Conservation (phyloP, 139 green algal species). For the Tetradesmus obliquus region DNA sequence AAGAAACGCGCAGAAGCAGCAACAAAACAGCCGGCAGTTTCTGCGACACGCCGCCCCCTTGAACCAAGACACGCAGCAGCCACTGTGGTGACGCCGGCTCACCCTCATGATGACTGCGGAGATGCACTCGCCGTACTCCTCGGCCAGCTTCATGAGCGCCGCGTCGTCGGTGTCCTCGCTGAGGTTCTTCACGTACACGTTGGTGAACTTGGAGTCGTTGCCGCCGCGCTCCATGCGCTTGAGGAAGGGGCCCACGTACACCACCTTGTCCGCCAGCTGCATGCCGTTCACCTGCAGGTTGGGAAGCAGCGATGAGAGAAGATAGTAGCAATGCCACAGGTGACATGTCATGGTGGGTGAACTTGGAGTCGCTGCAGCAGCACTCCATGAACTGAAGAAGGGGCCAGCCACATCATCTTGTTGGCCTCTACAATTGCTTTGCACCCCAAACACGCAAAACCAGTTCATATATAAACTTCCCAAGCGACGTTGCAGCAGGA, state of each 20-base stretch:
- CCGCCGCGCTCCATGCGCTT: constrained; percentile 76
- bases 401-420: too few relatives aligned
- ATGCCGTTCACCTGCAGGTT: constrained; percentile 64
- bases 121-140: constrained; percentile 79
- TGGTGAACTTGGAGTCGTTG: constrained; percentile 83
- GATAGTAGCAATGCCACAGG: background rate
- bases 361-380: too few relatives aligned
- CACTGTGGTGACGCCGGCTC: background rate
- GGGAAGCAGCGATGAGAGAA: background rate
- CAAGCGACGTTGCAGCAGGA: too few relatives aligned
- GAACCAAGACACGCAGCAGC: too few relatives aligned
- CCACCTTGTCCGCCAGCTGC: constrained; percentile 76
- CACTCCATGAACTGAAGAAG: too few relatives aligned
- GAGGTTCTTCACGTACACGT: constrained; percentile 97
- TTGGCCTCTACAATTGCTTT: too few relatives aligned
- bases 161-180: constrained; percentile 72
- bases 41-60: too few relatives aligned
- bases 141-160: constrained; percentile 76
- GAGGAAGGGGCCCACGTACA: constrained; percentile 89
- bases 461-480: too few relatives aligned
- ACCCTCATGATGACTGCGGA: constrained; percentile 82
- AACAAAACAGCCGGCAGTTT: too few relatives aligned
- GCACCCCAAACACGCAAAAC: too few relatives aligned
- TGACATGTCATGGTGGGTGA: too few relatives aligned
- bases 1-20: background rate